Evolutionary conservation across 495 filamentous ascomycete genomes (phyloP).

Genomic region (Hyaloscypha bicolor): DNA sequence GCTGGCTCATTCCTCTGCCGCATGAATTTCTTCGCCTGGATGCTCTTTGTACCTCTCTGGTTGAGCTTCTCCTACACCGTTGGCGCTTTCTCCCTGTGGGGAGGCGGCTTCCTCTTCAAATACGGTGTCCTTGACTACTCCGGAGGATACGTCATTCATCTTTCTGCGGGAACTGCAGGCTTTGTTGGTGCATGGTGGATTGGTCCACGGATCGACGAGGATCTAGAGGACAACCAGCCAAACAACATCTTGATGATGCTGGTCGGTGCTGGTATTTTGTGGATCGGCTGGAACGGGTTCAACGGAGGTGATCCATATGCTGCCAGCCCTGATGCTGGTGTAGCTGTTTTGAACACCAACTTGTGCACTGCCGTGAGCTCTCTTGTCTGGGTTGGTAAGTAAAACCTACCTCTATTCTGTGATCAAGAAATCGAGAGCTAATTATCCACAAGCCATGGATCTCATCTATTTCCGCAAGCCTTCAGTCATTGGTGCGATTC

Average conservation of each 20-base stretch:
- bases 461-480: conserved; percentile 52
- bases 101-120: conserved; percentile 55
- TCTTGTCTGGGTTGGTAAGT: conserved; percentile 46
- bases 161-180: conserved; percentile 58
- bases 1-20: conserved; percentile 54
- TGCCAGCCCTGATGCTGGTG: conserved; percentile 55
- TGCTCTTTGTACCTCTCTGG: conserved; percentile 60
- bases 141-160: conserved; percentile 61
- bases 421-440: neutral
- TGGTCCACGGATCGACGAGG: conserved; percentile 50
- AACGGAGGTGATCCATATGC: conserved; percentile 60
- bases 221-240: conserved; percentile 52
- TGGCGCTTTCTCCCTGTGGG: conserved; percentile 54
- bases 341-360: conserved; percentile 61
- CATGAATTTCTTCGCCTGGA: conserved; percentile 59
- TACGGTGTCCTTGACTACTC: conserved; percentile 60
- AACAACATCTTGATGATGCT: conserved; percentile 55
- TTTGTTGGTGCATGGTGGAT: conserved; percentile 58
- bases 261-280: conserved; percentile 57
- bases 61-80: conserved; percentile 52
- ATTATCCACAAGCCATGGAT: conserved; percentile 34
- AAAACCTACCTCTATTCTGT: neutral
- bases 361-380: conserved; percentile 54
- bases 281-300: conserved; percentile 63
- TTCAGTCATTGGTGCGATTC: conserved; percentile 53